A percentile compares a stretch with the other conserved stretches of the same genome.
phyloP scores from a whole-genome alignment of 2,329 filamentous ascomycete species.

The Aureobasidium sp. region DNA sequence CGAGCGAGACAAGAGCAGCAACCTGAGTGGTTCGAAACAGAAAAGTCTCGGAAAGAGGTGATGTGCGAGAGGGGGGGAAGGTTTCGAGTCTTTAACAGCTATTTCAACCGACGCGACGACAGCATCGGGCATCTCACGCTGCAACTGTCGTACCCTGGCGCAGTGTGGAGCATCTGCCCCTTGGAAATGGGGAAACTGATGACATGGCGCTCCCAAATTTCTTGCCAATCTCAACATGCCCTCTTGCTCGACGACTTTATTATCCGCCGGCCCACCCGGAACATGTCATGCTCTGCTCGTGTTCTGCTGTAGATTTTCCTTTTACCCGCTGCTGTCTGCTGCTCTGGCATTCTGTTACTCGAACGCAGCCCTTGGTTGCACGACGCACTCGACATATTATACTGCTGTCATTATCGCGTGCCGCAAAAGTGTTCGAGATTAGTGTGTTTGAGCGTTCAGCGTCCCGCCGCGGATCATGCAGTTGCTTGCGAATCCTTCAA shows the following conservation, averaged over 20 bases:
- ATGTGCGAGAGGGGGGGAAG: neutral
- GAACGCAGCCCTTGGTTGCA: neutral
- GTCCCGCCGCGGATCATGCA: constrained; percentile 11
- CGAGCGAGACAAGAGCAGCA: neutral
- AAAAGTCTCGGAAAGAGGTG: neutral
- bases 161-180: constrained; percentile 1
- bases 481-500: constrained; percentile 2
- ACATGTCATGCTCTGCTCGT: constrained; percentile 3
- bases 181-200: constrained; percentile 11
- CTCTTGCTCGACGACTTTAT: neutral
- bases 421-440: neutral
- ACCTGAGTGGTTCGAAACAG: neutral
- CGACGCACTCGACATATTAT: neutral
- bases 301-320: neutral
- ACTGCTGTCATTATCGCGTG: neutral
- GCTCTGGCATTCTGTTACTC: neutral
- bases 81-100: neutral
- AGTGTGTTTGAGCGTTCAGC: constrained; percentile 9
- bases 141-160: neutral
- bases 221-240: neutral
- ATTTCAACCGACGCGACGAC: constrained; percentile 6
- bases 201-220: constrained; percentile 5
- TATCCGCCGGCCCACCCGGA: constrained; percentile 3
- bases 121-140: neutral
- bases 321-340: neutral